phyloP scores from a whole-genome alignment of 2,329 filamentous ascomycete species.

The Cladorrhinum sp. region DNA sequence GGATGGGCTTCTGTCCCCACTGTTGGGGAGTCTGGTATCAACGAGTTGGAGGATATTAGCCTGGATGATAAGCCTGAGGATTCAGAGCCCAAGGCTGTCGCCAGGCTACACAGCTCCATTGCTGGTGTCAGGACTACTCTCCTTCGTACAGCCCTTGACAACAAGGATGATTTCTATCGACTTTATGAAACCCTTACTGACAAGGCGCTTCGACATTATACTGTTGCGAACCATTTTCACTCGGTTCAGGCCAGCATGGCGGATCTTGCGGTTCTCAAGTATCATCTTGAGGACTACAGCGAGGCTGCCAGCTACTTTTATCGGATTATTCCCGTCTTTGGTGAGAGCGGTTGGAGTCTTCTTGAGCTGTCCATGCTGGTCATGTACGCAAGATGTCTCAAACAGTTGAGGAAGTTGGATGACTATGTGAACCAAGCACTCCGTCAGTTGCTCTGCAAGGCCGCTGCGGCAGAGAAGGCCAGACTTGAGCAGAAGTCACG shows the following conservation, averaged over 20 bases:
- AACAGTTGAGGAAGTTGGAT: constrained; percentile 69
- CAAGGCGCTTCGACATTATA: constrained; percentile 77
- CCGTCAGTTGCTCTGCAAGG: constrained; percentile 70
- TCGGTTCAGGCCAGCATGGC: constrained; percentile 75
- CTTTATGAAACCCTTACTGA: constrained; percentile 78
- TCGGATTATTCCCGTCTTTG: constrained; percentile 74
- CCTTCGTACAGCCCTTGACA: constrained; percentile 60
- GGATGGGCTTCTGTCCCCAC: constrained; percentile 66
- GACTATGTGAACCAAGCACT: constrained; percentile 75
- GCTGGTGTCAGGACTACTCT: constrained; percentile 54
- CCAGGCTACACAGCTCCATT: constrained; percentile 28
- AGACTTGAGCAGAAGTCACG: constrained; percentile 40
- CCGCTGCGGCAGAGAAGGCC: constrained; percentile 54
- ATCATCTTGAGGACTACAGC: constrained; percentile 68
- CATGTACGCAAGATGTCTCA: constrained; percentile 81
- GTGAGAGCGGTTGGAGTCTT: constrained; percentile 71
- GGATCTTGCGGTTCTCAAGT: constrained; percentile 83
- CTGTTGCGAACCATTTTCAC: constrained; percentile 72
- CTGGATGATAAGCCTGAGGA: constrained; percentile 45
- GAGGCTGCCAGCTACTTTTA: constrained; percentile 76
- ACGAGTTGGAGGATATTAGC: constrained; percentile 56
- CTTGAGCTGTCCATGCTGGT: constrained; percentile 81
- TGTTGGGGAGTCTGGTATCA: constrained; percentile 42
- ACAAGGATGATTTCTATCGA: constrained; percentile 61
- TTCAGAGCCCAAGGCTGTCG: constrained; percentile 14